Percentiles rank a stretch among this genome's conserved stretches.
phyloP scores from a whole-genome alignment of 2,329 filamentous ascomycete species.

The Neoscytalidium dimidiatum region DNA sequence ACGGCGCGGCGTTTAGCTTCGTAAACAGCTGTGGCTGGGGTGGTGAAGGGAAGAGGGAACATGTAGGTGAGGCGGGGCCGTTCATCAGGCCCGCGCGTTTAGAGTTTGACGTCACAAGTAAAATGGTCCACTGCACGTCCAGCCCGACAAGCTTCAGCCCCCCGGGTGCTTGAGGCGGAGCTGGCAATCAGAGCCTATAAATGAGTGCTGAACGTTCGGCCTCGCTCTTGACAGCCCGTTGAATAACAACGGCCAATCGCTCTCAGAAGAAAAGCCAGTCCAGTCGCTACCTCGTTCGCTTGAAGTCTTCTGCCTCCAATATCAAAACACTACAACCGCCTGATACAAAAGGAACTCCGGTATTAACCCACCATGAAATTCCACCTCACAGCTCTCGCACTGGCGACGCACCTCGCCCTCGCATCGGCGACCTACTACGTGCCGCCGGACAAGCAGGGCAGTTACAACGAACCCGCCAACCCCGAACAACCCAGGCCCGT shows the following conservation, averaged over 20 bases:
- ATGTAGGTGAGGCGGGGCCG: not conserved
- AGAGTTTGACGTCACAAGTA: not conserved
- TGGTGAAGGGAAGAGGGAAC: not conserved
- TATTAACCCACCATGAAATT: not conserved
- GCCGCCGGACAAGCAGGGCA: too few relatives aligned
- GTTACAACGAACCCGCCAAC: too few relatives aligned
- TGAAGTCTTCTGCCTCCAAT: not conserved
- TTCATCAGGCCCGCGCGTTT: not conserved
- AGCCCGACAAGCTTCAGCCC: not conserved
- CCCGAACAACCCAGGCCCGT: too few relatives aligned
- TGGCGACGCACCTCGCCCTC: not conserved
- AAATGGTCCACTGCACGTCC: not conserved
- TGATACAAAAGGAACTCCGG: too few relatives aligned
- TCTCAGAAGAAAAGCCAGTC: not conserved
- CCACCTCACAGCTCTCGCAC: not conserved
- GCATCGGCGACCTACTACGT: too few relatives aligned
- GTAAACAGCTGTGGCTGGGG: not conserved
- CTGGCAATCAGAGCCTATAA: too few relatives aligned
- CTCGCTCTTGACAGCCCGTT: not conserved
- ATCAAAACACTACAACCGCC: too few relatives aligned
- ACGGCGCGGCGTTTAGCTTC: not conserved
- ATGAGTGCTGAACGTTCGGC: too few relatives aligned
- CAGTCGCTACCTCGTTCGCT: not conserved
- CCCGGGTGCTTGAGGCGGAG: not conserved
- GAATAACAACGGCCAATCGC: not conserved